These are phyloP conservation scores for Naumovozyma dairenensis DNA, from an alignment of 805 yeast genomes.

Conservation along the genomic window DNA sequence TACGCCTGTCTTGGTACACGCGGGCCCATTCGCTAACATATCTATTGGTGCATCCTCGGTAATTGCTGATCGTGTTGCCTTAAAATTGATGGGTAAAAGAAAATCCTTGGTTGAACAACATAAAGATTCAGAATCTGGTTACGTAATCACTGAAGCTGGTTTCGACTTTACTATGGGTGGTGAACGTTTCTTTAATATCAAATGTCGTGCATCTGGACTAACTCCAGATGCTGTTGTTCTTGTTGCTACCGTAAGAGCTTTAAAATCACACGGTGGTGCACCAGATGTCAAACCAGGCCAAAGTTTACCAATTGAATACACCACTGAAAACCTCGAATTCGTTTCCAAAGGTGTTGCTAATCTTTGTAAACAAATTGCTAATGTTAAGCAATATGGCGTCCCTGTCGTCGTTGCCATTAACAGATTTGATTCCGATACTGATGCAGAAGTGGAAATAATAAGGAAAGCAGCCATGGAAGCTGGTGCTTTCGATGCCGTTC, in stretches of 20 bases:
- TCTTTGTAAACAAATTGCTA: conserved; percentile 80
- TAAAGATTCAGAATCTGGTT: conserved; percentile 48
- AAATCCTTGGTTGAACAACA: conserved; percentile 25
- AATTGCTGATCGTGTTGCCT: conserved; percentile 84
- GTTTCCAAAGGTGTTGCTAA: conserved; percentile 76
- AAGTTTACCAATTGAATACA: conserved; percentile 72
- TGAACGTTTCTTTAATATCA: conserved; percentile 90
- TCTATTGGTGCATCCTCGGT: conserved; percentile 95
- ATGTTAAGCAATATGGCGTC: conserved; percentile 73
- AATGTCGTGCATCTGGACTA: conserved; percentile 85
- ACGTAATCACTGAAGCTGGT: conserved; percentile 95
- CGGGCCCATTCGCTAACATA: conserved; percentile 96
- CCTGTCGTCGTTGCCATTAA: conserved; percentile 95
- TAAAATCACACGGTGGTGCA: conserved; percentile 95
- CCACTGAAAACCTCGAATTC: conserved; percentile 69
- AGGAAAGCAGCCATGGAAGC: conserved; percentile 73
- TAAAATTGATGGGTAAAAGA: conserved; percentile 64
- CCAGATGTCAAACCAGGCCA: conserved; percentile 94
- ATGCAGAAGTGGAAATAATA: conserved; percentile 68
- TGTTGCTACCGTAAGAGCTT: conserved; percentile 95
- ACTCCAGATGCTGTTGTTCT: conserved; percentile 84
- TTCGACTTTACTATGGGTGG: conserved; percentile 99
- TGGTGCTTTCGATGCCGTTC: conserved; percentile 90
- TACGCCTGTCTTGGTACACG: conserved; percentile 94
- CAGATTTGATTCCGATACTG: conserved; percentile 74